phyloP scores from a whole-genome alignment of 495 filamentous ascomycete genomes.

The Lepraria neglecta region DNA sequence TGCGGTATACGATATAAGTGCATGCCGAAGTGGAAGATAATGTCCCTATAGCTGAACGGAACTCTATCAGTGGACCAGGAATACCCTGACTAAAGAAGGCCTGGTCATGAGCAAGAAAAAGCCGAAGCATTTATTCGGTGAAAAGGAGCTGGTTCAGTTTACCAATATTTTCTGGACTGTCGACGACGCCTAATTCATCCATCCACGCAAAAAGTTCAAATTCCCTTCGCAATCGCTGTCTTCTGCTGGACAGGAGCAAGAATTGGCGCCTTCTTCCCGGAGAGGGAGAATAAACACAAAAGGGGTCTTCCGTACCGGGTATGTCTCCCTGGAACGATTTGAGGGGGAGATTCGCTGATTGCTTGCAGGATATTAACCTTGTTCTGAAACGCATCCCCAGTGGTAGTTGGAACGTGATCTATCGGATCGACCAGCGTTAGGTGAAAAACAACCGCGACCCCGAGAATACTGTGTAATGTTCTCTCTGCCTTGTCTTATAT shows the following conservation, averaged over 20 bases:
- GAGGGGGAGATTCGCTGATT: background rate
- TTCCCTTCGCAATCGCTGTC: constrained; percentile 7
- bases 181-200: constrained; percentile 31
- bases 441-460: background rate
- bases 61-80: constrained; percentile 12
- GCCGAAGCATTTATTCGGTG: constrained; percentile 16
- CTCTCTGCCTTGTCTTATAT: background rate
- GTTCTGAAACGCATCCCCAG: background rate
- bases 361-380: background rate
- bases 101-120: constrained; percentile 18
- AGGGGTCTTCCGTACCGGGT: too few species aligned
- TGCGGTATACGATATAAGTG: constrained; percentile 14
- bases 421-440: background rate
- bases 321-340: too few species aligned
- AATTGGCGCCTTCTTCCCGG: constrained; percentile 15
- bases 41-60: constrained; percentile 2
- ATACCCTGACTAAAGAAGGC: constrained; percentile 15
- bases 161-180: constrained; percentile 49
- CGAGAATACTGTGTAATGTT: background rate
- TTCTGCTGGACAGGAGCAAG: constrained; percentile 13
- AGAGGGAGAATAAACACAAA: constrained; percentile 5
- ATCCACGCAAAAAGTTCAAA: too few species aligned
- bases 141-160: constrained; percentile 23
- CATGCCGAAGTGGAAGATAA: background rate
- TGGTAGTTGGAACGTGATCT: background rate